Evolutionary conservation across 495 filamentous ascomycete genomes (phyloP), one percentile per base, ranked within the genome.

Genomic region (Aspergillus olivimuriae): DNA sequence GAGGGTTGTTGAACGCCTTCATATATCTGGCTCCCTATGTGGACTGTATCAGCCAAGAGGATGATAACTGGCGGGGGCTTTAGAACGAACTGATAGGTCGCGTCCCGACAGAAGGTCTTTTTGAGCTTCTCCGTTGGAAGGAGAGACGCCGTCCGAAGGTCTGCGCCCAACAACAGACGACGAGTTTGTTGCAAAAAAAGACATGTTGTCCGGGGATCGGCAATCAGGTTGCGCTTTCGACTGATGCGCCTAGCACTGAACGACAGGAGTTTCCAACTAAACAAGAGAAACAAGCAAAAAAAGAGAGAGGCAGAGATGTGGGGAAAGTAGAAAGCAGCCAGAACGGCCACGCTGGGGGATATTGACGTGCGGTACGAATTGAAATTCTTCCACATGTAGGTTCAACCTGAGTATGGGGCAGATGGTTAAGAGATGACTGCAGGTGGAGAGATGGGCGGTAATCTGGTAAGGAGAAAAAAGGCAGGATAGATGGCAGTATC

Each of bases 51-150:
- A 17, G 19, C 2, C n/a, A 15, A 44, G 4, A 10, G 12, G 10
- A 10, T 31, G 34, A 24, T 17, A 3, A 18, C 16, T 32, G 31
- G 8, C 16, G 32, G 37, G 31, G 10, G n/a, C n/a, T n/a, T n/a
- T n/a, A 30, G 10, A 30, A 53, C 63, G 62, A 34, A 70, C 67
- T 31, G 60, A 52, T 16, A 26, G 21, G 35, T 65, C 58, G 5
- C 51, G 47, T 44, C 52, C 57, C 51, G 53, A 50, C 18, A 42
- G 26, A 19, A 58, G 17, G 19, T 18, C 35, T 21, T 46, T 33
- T 24, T 60, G 55, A 15, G 38, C 23, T 8, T 37, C 43, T 26
- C 53, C 53, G 37, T 50, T 56, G 9, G 51, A 37, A 32, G 47
- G 15, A 19, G 48, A 37, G 5, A 36, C 23, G 12, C 43, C 46